Evolutionary conservation across 2,329 filamentous ascomycete genomes (phyloP), one percentile per base, ranked within the genome.

Genomic region (Rasamsonia emersonii): DNA sequence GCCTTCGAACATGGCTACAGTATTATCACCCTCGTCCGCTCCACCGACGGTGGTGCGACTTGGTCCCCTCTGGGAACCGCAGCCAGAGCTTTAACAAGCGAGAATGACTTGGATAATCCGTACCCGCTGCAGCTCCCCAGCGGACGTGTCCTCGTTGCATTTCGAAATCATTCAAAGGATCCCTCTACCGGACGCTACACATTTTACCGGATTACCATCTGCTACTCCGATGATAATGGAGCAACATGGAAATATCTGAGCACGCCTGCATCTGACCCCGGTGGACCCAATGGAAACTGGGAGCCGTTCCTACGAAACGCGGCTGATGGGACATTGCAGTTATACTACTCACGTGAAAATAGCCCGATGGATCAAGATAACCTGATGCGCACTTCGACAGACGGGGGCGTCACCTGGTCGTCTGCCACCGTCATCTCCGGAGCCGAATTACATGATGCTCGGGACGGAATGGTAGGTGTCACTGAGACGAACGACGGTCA

Each of bases 401-500:
- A 38, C 15, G 23, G 24, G n/a, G 35, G 35, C 18, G 14, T 9
- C 4, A 38, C 18, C 11, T 38, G 35, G 35, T 23, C 26, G 3
- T 20, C 20, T 17, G 31, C 32, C 7, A 30, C 14, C 7, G 18
- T 30, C 14, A 34, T 34, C 18, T 30, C 26, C 8, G 32, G 31
- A 10, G 35, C 14, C 9, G 32, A 30, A 3, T 11, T 17, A 5
- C 17, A 9, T 10, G 10, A 34, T 14, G 17, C 23, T 5, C 26
- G 35, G 11, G 35, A 38, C 23, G 35, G 35, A 4, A 38, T 38
- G 35, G 13, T 31, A 3, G 35, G 35, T 18, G 30, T 24, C n/a
- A n/a, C n/a, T n/a, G n/a, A n/a, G n/a, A n/a, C n/a, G n/a, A n/a
- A n/a, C n/a, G n/a, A n/a, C n/a, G n/a, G n/a, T n/a, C n/a, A n/a